These are phyloP conservation scores for Chrysopogon serrulatus DNA, from an alignment of 176 grass and related monocot genomes.

Conservation along the genomic window DNA sequence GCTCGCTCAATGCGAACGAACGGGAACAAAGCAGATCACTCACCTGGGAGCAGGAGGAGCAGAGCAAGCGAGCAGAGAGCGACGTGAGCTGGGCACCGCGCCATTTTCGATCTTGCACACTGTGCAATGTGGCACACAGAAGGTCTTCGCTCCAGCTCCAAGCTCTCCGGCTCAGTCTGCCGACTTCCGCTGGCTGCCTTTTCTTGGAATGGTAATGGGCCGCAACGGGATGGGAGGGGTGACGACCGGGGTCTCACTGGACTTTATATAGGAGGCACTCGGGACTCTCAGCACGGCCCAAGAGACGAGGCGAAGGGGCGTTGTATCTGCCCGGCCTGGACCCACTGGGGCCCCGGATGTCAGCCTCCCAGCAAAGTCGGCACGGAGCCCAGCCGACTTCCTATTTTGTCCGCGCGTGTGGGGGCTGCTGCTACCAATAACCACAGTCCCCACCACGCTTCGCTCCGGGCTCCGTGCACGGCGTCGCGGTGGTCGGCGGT, in stretches of 20 bases:
- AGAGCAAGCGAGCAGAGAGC: slow-evolving; percentile 31
- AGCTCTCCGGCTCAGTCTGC: not conserved
- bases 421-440: not conserved
- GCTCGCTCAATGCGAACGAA: not conserved
- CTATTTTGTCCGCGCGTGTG: not conserved
- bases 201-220: not conserved
- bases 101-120: slow-evolving; percentile 4
- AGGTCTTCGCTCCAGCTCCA: not conserved
- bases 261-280: slow-evolving; percentile 16
- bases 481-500: not conserved
- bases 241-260: not conserved
- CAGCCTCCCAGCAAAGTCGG: not conserved
- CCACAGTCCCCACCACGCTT: not conserved
- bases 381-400: slow-evolving; percentile 9
- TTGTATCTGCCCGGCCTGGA: not conserved
- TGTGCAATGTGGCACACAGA: not conserved
- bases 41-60: slow-evolving; percentile 39
- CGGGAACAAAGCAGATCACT: not conserved
- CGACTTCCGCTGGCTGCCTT: not conserved
- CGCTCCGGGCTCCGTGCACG: not conserved
- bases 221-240: not conserved
- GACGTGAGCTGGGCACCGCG: slow-evolving; percentile 12
- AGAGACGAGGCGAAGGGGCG: not conserved
- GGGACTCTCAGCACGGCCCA: not conserved
- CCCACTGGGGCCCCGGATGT: not conserved